Base-by-base conservation (phyloP, 495 filamentous ascomycete species). In the Astrocystis sublimbata region DNA sequence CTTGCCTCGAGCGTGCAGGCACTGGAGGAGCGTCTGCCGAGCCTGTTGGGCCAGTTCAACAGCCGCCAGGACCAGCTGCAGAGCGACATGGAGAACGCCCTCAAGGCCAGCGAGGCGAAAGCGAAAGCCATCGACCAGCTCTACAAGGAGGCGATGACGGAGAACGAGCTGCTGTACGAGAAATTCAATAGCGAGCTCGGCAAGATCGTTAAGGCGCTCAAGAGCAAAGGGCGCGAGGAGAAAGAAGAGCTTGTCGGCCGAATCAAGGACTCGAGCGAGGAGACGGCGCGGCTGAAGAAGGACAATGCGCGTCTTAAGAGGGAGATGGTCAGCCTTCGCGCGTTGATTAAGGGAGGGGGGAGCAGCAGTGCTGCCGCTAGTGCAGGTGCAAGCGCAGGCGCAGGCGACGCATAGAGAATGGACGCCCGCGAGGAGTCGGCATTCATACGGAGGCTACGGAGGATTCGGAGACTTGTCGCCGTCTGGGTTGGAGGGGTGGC, bases 161-260 rank as follows among this genome's bases (percentile, higher is more conserved):
- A 98, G 78, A 98, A 97, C 65, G 93, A 97, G 75, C 85, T 94
- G 50, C 80, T 97, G 40, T 97, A 97, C 72, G 90, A 93, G 65
- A 89, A 88, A 64, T 97, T 97, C 78, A 97, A 97, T 65, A 82
- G 85, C 24, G 94, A 98, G 71, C 76, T 98, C 47, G 89, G 84
- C 55, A 92, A 91, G 79, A 88, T 97, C 56, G 80, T 91, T 19
- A 88, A 84, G 68, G 89, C 87, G 8, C 81, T 94, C 35, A 84
- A 80, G 73, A 79, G 79, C 15, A 89, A 88, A 68, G 81, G 82
- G 5, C 86, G 88, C 23, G 88, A 88, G 38, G 89, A 85, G 0
- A 89, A 90, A 65, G 88, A 90, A 63, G 89, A 91, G 64, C 65
- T 96, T 60, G 76, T 88, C 67, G 76, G 72, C n/a, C 81, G 86